These are phyloP conservation scores for Coemansia sp. DNA, from an alignment of 192 early-diverging fungal species.

Conservation along the genomic window DNA sequence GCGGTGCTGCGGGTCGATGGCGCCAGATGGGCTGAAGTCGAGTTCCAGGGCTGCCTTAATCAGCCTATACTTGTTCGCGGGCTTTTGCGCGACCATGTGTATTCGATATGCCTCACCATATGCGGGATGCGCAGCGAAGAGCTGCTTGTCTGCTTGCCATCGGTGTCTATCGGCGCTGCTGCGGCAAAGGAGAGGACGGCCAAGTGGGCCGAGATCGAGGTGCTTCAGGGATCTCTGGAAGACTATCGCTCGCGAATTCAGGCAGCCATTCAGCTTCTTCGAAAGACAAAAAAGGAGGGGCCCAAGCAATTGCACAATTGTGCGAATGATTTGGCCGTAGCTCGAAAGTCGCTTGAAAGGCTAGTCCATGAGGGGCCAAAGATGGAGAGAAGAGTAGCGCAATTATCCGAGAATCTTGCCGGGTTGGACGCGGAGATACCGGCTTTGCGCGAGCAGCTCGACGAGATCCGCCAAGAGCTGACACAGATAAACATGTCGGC, in stretches of 20 bases:
- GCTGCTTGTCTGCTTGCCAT: slow-evolving; percentile 14
- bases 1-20: slow-evolving; percentile 45
- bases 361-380: background rate
- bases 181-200: slow-evolving; percentile 2
- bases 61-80: slow-evolving; percentile 24
- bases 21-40: slow-evolving; percentile 27
- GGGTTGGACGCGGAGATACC: background rate
- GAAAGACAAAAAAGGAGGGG: background rate
- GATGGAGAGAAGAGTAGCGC: background rate
- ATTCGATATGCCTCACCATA: slow-evolving; percentile 21
- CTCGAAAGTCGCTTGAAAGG: background rate
- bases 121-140: slow-evolving; percentile 47
- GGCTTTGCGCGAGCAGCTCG: background rate
- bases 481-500: background rate
- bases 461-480: background rate
- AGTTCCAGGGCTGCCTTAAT: slow-evolving; percentile 12
- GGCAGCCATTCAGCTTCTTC: background rate
- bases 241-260: background rate
- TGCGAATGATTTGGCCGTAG: background rate
- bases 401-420: background rate
- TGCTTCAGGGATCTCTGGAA: background rate
- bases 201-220: slow-evolving; percentile 2
- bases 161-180: background rate
- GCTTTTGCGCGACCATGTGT: slow-evolving; percentile 7
- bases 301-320: background rate